Evolutionary conservation across 495 filamentous ascomycete genomes (phyloP), one percentile per base, ranked within the genome.

Genomic region (Aspergillus haitiensis): DNA sequence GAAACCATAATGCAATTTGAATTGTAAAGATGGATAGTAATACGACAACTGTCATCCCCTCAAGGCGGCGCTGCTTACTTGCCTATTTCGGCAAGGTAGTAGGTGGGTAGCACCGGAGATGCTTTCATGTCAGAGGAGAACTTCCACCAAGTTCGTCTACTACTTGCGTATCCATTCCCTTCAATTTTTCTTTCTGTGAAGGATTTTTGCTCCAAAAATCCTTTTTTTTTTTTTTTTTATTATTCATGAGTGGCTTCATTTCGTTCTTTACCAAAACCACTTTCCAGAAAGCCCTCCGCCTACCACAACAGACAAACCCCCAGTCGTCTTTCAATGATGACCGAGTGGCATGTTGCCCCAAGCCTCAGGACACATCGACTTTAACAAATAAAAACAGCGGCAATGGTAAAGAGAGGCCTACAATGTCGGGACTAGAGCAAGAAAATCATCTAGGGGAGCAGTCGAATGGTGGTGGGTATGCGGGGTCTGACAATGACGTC

Each of bases 221-320:
- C 48, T 15, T 27, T 39, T 21, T 16, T 15, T 54, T 59, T 63
- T 64, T 15, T 27, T 39, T 21, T 16, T 15, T 54, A 60, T 63
- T 64, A 65, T 75, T 62, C 78, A 94, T 93, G 90, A 86, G 81
- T 76, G 84, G 81, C 70, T 80, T 90, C 57, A 82, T 93, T 57
- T 81, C 90, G 34, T 86, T 92, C 64, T 72, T 93, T 60, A 87
- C 90, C 67, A 88, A 89, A 63, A 85, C 89, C 52, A 88, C 90
- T 68, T 77, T 91, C 66, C 87, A 87, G 72, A 84, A 89, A 75
- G 86, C 87, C 60, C 84, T 86, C 60, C 86, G 88, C 60, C 85
- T 88, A 69, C 89, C 87, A 45, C 71, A 77, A 62, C 72, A 61
- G 35, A 56, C 62, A 47, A 48, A 56, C 54, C 11, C 58, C 42